Evolutionary conservation across 1,139 yeast genomes (phyloP).

Genomic region (Suhomyces coccinellae): DNA sequence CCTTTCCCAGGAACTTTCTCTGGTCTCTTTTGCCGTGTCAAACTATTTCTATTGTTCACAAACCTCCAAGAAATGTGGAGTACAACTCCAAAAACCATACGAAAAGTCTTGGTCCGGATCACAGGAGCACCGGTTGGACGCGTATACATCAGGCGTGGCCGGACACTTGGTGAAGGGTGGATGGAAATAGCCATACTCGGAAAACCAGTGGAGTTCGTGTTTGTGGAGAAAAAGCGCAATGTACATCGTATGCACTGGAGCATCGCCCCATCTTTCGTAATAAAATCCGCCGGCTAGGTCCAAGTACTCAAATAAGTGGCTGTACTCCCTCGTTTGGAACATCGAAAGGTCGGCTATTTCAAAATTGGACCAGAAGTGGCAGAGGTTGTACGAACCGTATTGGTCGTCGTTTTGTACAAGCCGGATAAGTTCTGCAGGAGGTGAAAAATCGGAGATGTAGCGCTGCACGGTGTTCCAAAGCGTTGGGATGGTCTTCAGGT

Average conservation of each 20-base stretch:
- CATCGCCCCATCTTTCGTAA: conserved; percentile 47
- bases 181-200: conserved; percentile 37
- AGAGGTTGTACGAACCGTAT: conserved; percentile 30
- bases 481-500: conserved; percentile 33
- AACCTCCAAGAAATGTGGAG: conserved; percentile 27
- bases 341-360: conserved; percentile 36
- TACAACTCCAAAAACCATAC: conserved; percentile 31
- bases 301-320: conserved; percentile 26
- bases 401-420: conserved; percentile 22
- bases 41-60: not conserved
- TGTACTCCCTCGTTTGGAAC: conserved; percentile 25
- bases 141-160: conserved; percentile 15
- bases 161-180: conserved; percentile 41
- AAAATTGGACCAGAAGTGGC: conserved; percentile 44
- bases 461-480: conserved; percentile 29
- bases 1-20: not conserved
- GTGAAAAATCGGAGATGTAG: conserved; percentile 14
- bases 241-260: conserved; percentile 39
- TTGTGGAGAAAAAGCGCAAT: conserved; percentile 25
- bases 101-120: conserved; percentile 35
- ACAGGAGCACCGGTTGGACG: conserved; percentile 31
- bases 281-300: conserved; percentile 38
- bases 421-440: conserved; percentile 11
- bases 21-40: not conserved
- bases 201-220: conserved; percentile 32